Percentiles rank a stretch among this genome's conserved stretches.
Evolutionary conservation across 176 grass and related monocot genomes (phyloP).

Genomic region (Eragrostis curvula): DNA sequence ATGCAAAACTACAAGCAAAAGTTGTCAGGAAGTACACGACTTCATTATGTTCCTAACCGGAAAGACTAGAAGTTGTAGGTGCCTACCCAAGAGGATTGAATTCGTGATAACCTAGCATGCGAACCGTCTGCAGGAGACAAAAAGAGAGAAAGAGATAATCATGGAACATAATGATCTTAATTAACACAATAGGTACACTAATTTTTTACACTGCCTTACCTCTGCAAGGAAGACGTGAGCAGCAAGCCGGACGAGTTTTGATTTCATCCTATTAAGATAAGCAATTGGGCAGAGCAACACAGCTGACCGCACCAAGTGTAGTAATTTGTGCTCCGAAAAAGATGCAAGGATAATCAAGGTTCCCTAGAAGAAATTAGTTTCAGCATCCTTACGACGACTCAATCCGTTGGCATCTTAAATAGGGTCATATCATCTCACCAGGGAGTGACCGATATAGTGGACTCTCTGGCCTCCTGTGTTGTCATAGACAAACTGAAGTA

Average conservation of each 20-base stretch:
- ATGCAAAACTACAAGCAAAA: neutral
- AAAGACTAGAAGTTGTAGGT: slow-evolving; percentile 21
- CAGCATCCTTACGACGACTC: slow-evolving; percentile 12
- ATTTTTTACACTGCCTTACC: slow-evolving; percentile 39
- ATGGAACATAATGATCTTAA: neutral
- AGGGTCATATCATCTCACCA: slow-evolving; percentile 32
- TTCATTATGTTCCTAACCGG: slow-evolving; percentile 11
- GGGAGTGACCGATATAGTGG: slow-evolving; percentile 64
- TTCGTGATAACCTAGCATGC: slow-evolving; percentile 50
- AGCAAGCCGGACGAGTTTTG: slow-evolving; percentile 23
- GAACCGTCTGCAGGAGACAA: slow-evolving; percentile 40
- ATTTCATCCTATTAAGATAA: slow-evolving; percentile 48
- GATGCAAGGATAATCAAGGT: slow-evolving; percentile 63
- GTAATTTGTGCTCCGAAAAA: slow-evolving; percentile 54
- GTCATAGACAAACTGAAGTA: slow-evolving; percentile 51
- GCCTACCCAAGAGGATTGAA: slow-evolving; percentile 59
- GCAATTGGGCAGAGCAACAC: slow-evolving; percentile 63
- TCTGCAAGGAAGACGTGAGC: slow-evolving; percentile 45
- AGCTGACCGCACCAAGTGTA: slow-evolving; percentile 60
- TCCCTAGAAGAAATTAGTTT: slow-evolving; percentile 46
- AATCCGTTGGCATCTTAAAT: neutral
- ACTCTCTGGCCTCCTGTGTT: slow-evolving; percentile 51
- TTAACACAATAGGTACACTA: neutral
- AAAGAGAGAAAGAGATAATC: slow-evolving; percentile 2
- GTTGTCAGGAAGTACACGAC: neutral